A percentile compares a stretch with the other conserved stretches of the same genome.
phyloP scores from a whole-genome alignment of 2,329 filamentous ascomycete genomes.

The Eutypa lata region DNA sequence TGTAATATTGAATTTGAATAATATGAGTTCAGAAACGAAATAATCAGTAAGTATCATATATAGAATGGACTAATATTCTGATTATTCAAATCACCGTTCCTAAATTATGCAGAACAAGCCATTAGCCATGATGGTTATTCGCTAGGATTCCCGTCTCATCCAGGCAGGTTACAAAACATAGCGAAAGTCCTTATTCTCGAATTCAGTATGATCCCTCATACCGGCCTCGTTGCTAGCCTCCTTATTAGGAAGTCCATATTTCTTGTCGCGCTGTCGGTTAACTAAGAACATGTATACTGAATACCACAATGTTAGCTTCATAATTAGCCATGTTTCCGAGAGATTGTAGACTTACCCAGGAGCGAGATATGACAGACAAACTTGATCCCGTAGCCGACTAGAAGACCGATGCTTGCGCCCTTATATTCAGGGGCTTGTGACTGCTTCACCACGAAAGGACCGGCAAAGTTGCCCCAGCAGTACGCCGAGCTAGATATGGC shows the following conservation, averaged over 20 bases:
- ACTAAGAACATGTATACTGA: conserved; percentile 17
- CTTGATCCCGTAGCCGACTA: conserved; percentile 38
- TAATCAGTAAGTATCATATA: no score
- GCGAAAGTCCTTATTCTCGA: conserved; percentile 40
- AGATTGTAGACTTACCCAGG: conserved; percentile 21
- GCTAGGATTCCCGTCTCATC: no score
- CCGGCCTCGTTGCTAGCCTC: conserved; percentile 33
- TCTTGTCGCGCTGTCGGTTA: conserved; percentile 30
- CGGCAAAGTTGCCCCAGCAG: conserved; percentile 37
- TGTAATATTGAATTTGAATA: no score
- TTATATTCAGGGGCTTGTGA: conserved; percentile 30
- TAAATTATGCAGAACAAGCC: no score
- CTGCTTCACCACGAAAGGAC: conserved; percentile 33
- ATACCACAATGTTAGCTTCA: not conserved
- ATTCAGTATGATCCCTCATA: conserved; percentile 39
- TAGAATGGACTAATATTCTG: no score
- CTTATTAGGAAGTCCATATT: conserved; percentile 32
- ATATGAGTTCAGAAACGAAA: no score
- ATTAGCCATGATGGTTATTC: no score
- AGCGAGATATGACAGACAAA: conserved; percentile 31
- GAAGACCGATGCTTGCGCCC: conserved; percentile 34
- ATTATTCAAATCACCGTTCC: no score
- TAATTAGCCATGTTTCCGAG: not conserved
- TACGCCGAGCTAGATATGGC: conserved; percentile 28
- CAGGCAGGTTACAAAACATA: conserved; percentile 33